Conservation (phyloP, 371 early-diverging fungal genomes). For the Batrachochytrium dendrobatidis region DNA sequence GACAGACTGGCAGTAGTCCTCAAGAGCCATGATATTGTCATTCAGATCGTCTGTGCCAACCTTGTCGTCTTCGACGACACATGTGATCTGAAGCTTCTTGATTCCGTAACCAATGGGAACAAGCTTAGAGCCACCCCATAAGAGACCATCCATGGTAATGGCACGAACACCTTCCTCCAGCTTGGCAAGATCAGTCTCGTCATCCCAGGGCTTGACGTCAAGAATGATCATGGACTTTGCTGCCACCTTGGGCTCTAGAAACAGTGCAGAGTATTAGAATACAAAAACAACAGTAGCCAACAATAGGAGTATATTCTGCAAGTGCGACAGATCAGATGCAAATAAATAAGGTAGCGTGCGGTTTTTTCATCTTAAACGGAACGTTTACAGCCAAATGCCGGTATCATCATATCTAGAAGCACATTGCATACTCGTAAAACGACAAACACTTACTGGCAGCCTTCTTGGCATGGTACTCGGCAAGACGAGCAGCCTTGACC, state of each 20-base stretch:
- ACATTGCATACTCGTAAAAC: too few relatives aligned
- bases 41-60: slow-evolving; percentile 74
- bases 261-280: not conserved
- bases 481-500: slow-evolving; percentile 80
- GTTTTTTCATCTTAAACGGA: too few relatives aligned
- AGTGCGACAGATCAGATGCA: not conserved
- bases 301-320: too few relatives aligned
- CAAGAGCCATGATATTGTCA: slow-evolving; percentile 68
- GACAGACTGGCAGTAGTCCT: slow-evolving; percentile 88
- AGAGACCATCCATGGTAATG: slow-evolving; percentile 80
- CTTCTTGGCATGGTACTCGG: slow-evolving; percentile 90
- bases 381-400: too few relatives aligned
- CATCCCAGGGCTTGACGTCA: slow-evolving; percentile 97
- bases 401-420: too few relatives aligned
- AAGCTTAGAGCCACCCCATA: slow-evolving; percentile 79
- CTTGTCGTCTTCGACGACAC: slow-evolving; percentile 90
- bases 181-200: slow-evolving; percentile 67
- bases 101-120: slow-evolving; percentile 84
- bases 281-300: not conserved
- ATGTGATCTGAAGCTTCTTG: slow-evolving; percentile 89
- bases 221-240: slow-evolving; percentile 90
- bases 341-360: too few relatives aligned
- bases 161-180: slow-evolving; percentile 64
- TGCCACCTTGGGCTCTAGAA: slow-evolving; percentile 67
- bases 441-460: slow-evolving; percentile 60